Conservation (phyloP, 106 monocot species). For the Amphibolis antarctica region DNA sequence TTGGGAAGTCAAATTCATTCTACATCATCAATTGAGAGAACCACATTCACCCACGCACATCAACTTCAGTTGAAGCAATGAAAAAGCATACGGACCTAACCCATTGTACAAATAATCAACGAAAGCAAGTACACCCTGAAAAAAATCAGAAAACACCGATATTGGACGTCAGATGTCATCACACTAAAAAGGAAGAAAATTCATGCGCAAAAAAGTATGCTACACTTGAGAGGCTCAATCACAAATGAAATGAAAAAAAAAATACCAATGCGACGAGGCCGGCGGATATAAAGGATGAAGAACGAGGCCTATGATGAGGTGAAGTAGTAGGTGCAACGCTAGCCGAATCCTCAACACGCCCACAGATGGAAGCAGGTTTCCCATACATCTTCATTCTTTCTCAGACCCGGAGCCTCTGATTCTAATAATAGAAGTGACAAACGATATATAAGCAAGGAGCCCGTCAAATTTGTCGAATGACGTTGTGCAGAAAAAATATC, state of each 20-base stretch:
- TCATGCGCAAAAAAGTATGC: background rate
- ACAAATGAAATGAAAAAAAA: background rate
- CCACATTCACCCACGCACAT: background rate
- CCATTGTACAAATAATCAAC: constrained; percentile 52
- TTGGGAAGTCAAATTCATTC: background rate
- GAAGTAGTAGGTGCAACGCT: constrained; percentile 10
- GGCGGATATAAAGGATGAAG: constrained; percentile 20
- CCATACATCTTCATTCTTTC: constrained; percentile 11
- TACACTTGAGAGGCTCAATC: too few species aligned
- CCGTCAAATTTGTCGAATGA: too few species aligned
- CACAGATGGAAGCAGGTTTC: constrained; percentile 15
- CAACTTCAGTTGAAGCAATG: too few species aligned
- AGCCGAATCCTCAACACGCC: constrained; percentile 10
- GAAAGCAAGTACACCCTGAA: constrained; percentile 59
- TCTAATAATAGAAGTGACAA: too few species aligned
- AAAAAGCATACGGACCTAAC: too few species aligned
- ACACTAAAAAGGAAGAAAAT: background rate
- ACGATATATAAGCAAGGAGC: too few species aligned
- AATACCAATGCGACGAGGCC: constrained; percentile 59
- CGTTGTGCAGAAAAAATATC: too few species aligned
- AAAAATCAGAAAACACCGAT: too few species aligned
- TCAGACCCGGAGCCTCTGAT: too few species aligned
- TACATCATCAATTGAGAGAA: background rate
- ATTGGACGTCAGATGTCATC: background rate
- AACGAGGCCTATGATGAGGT: constrained; percentile 9